Base-by-base conservation (phyloP, 2,329 filamentous ascomycete species). In the Diaporthe sp. region DNA sequence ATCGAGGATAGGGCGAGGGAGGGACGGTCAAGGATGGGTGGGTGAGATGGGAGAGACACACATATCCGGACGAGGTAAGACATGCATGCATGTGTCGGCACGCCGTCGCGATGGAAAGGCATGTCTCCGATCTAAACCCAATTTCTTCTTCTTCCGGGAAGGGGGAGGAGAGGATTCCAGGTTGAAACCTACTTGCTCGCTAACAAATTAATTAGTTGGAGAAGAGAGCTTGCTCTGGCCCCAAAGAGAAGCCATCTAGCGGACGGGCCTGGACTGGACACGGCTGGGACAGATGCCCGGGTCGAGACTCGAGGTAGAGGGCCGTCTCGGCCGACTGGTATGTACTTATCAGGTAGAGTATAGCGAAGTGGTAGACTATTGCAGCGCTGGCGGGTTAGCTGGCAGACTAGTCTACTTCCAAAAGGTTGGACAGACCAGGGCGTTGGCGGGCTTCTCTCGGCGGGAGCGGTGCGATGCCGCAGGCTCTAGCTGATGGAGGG, bases 1-100 rank as follows among this genome's bases (percentile, higher is more conserved):
- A 55, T 70, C 34, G 65, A n/a, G 65, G n/a, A 55, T 70, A 55
- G 65, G 65, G 65, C 65, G 65, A 70, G n/a, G 65, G 65, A 42
- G 15, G 22, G 42, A 67, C 12, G 31, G 42, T n/a, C 22, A 42
- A 39, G 31, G 49, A 68, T 22, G 22, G 65, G 37, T 25, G 44
- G 44, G 34, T 39, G 37, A 22, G 22, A 61, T 37, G n/a, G 42
- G 17, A 63, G 60, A 28, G 39, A 65, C 42, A 65, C 13, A 70
- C 65, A 70, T 31, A 55, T 55, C 49, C 65, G 49, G 65, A 70
- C 49, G 49, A 53, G 65, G 65, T 70, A 42, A 70, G 65, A 55
- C 65, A 55, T 70, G 65, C 65, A 70, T 70, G 47, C 44, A 51
- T 47, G 63, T 58, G 3, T 60, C 57, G 57, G 57, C 65, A 53